Evolutionary conservation across 1,139 yeast genomes (phyloP), one percentile per base, ranked within the genome.

Genomic region (Magnusiomyces magnusii): DNA sequence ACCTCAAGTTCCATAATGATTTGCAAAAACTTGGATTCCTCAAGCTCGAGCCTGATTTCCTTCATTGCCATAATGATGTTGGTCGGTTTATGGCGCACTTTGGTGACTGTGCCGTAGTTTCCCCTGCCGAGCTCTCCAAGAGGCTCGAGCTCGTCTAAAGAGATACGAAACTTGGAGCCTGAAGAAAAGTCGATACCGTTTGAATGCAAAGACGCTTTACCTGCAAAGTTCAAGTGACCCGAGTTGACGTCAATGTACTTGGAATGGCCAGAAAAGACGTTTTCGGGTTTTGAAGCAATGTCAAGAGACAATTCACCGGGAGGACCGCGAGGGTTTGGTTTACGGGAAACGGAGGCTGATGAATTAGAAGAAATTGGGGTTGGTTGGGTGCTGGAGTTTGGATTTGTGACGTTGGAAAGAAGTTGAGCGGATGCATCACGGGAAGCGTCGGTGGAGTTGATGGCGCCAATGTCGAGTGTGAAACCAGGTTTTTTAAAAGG

Each of bases 51-150:
- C 57, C 97, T 79, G 56, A 93, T 97, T 72, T 93, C 97, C 73
- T 93, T 93, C 96, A 93, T 90, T 1, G 98, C 98, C 97, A 93
- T 90, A 25, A 85, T 75, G 27, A 91, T 88, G 27, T 91, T 88
- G 0, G 97, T 91, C n/a, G 98, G 97, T 69, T 86, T 89, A 73
- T 93, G 97, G 56, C 89, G 75, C 1, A 92, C 98, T 73, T 91
- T 91, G 39, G 91, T 84, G 21, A 93, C 99, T 1, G 95, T 88
- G 58, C 98, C 99, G 71, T 93, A 93, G 74, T 93, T 93, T 13
- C 99, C 99, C 57, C 92, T 82, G 1, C 99, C 99, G 55, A 93
- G 76, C 72, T 92, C 98, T 57, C 87, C 96, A 63, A 87, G 82
- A n/a, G 69, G 69, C 68, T 91, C 95, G 63, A 93, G 77, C 69